Evolutionary conservation across 129 eudicot species (phyloP).

Genomic region (Chrysanthemum makinoi): DNA sequence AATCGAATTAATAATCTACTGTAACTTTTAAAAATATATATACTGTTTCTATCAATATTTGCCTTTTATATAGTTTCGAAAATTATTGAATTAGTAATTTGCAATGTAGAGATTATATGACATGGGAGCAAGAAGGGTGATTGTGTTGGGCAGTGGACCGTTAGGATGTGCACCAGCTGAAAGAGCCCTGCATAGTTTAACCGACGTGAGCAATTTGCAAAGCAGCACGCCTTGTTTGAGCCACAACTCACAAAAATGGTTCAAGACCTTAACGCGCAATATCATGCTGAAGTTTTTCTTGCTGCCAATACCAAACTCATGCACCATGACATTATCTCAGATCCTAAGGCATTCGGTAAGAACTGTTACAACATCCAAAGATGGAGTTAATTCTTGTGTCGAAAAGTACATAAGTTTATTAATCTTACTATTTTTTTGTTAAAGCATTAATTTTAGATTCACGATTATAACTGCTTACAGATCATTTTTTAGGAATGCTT

Average conservation of each 20-base stretch:
- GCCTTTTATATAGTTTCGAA: neutral
- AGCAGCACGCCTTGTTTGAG: slow-evolving; percentile 27
- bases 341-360: slow-evolving; percentile 35
- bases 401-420: neutral
- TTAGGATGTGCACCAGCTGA: slow-evolving; percentile 41
- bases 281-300: slow-evolving; percentile 18
- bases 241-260: slow-evolving; percentile 35
- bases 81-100: neutral
- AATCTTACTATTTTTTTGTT: no score
- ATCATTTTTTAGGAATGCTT: no score
- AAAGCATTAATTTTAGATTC: no score
- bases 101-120: slow-evolving; percentile 28
- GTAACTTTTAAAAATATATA: neutral
- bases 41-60: neutral
- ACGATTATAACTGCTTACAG: no score
- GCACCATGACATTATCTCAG: slow-evolving; percentile 32
- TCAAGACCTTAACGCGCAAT: slow-evolving; percentile 26
- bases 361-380: neutral
- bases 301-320: slow-evolving; percentile 36
- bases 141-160: slow-evolving; percentile 38
- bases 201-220: slow-evolving; percentile 26
- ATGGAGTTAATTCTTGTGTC: neutral
- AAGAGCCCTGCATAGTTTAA: slow-evolving; percentile 16
- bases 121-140: slow-evolving; percentile 37
- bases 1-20: no score